These are phyloP conservation scores for Amanita brunnescens DNA, from an alignment of 768 basidiomycete species.

Conservation along the genomic window DNA sequence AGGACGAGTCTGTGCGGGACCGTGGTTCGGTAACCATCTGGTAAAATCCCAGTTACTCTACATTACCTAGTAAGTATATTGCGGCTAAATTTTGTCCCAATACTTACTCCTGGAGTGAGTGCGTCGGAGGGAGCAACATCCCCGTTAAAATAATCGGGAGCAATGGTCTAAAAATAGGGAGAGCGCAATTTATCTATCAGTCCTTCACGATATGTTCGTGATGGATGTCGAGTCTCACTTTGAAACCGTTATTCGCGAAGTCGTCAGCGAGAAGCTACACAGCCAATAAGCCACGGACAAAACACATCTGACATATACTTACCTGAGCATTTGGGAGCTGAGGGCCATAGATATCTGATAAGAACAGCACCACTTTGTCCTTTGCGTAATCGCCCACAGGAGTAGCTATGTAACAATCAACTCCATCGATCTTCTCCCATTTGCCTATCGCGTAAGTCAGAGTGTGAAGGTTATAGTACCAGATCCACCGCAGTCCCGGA, in stretches of 20 bases:
- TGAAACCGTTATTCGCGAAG: constrained; percentile 39
- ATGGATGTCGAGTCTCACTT: constrained; percentile 3
- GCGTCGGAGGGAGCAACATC: constrained; percentile 32
- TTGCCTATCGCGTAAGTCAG: constrained; percentile 26
- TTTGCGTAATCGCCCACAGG: constrained; percentile 42
- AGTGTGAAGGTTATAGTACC: too few relatives aligned
- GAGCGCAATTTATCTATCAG: not conserved
- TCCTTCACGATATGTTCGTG: not conserved
- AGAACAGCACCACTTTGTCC: constrained; percentile 47
- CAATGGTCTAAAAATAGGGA: constrained; percentile 20
- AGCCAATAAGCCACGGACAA: not conserved
- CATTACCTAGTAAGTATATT: not conserved
- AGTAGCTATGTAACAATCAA: constrained; percentile 44
- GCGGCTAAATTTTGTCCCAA: not conserved
- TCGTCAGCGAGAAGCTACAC: constrained; percentile 32
- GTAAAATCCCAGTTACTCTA: constrained; percentile 28
- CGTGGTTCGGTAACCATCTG: constrained; percentile 39
- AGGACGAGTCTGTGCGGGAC: constrained; percentile 32
- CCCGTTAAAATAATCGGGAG: constrained; percentile 34
- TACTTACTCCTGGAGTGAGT: constrained; percentile 18
- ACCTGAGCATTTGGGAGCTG: constrained; percentile 38
- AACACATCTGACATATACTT: constrained; percentile 3
- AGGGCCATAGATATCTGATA: constrained; percentile 46
- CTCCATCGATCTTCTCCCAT: constrained; percentile 36
- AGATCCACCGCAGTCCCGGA: not conserved